Base-by-base conservation (phyloP, 1,284 basidiomycete genomes). In the Fomes fomentarius region DNA sequence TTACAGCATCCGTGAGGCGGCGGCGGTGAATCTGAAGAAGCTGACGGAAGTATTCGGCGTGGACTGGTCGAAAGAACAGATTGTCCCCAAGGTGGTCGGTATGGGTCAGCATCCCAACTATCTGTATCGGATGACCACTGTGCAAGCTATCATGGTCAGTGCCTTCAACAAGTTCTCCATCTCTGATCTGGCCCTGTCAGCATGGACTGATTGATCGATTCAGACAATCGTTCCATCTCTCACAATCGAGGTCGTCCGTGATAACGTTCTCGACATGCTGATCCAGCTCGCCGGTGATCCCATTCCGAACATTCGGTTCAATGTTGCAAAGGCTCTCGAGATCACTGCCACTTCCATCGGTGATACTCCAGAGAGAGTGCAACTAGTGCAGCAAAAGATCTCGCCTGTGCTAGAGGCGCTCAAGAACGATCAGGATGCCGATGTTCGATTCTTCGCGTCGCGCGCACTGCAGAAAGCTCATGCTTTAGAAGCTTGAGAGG, bases 261-360 rank as follows among this genome's bases (percentile, higher is more conserved):
- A 89, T 52, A 92, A 93, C 47, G 91, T 99, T 61, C 85, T 98
- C 61, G 88, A 90, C 43, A 90, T 93, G 25, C 83, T 99, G 52
- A 76, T 97, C 52, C 82, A 88, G 58, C 85, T 99, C 51, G 90
- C 93, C 19, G 80, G 82, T 50, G 97, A 99, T 72, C 89, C 94
- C 9, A 99, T 99, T 68, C 97, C 97, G 53, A 99, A 99, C 76
- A 99, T 99, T 72, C 91, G 97, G 39, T 99, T 99, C 83, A 99
- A 99, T 71, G 95, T 98, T 30, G 93, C 96, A 41, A 98, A 98
- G 74, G 90, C 93, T 17, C 78, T 97, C 63, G 94, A 98, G 76
- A 87, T 93, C 24, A 79, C 98, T 50, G 91, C 92, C 0, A 76
- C 76, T 17, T 85, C 91, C 1, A 88, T 94, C 57, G 83, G 80